These are phyloP conservation scores for Aspergillus conjunctus DNA, from an alignment of 495 filamentous ascomycete genomes.

Conservation along the genomic window DNA sequence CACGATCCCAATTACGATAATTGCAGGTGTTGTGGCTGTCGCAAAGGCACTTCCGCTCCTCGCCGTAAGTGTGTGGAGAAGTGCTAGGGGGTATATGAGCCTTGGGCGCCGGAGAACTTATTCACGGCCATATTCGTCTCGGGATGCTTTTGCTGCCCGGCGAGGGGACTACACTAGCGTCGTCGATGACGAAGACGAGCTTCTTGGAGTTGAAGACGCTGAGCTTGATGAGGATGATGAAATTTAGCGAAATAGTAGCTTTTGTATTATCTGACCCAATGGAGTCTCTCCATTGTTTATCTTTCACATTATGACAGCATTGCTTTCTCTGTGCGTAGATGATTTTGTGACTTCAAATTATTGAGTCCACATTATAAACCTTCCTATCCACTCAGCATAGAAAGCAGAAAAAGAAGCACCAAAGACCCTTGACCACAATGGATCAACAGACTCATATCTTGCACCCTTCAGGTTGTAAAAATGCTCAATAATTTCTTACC, in stretches of 20 bases:
- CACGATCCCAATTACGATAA: slow-evolving; percentile 73
- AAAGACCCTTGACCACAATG: too few relatives aligned
- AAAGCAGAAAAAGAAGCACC: too few relatives aligned
- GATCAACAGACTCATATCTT: too few relatives aligned
- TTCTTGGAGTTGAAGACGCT: slow-evolving; percentile 81
- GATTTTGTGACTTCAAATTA: too few relatives aligned
- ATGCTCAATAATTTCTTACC: too few relatives aligned
- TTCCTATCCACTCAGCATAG: too few relatives aligned
- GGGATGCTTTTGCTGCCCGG: slow-evolving; percentile 82
- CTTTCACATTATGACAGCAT: slow-evolving; percentile 7
- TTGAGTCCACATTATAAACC: too few relatives aligned
- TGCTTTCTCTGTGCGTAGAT: slow-evolving; percentile 18
- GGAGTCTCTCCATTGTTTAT: not conserved
- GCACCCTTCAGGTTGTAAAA: too few relatives aligned
- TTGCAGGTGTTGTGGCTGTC: slow-evolving; percentile 77
- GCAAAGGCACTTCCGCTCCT: slow-evolving; percentile 74
- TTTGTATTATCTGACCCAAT: not conserved
- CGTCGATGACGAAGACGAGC: slow-evolving; percentile 89
- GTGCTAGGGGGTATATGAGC: slow-evolving; percentile 48
- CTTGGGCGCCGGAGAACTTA: slow-evolving; percentile 40
- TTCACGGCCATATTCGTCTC: slow-evolving; percentile 72
- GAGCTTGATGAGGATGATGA: slow-evolving; percentile 95
- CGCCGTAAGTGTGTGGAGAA: slow-evolving; percentile 65
- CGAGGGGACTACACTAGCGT: slow-evolving; percentile 83
- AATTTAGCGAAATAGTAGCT: slow-evolving; percentile 43